Base-by-base conservation (phyloP, 768 basidiomycete genomes). In the Trametes cinnabarina region DNA sequence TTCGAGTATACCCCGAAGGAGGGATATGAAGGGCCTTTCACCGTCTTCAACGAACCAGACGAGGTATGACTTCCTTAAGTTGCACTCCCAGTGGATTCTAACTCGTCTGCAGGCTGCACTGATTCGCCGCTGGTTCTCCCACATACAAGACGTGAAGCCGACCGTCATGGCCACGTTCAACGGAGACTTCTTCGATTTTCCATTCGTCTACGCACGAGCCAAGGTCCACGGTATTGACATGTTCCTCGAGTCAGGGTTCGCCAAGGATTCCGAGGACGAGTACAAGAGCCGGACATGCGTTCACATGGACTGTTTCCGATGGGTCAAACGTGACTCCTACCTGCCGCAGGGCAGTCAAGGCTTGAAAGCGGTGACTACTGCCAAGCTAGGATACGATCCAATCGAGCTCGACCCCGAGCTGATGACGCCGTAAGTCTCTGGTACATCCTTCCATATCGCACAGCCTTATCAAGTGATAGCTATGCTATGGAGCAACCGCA, bases 111-210 rank as follows among this genome's bases (percentile, higher is more conserved):
- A 94, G 92, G 84, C 87, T 43, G 87, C 87, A 0, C 82, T 88
- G 2, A 91, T 98, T 57, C 82, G 74, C 44, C 84, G 88, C 9
- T 98, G 95, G 78, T 99, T 98, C 70, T 86, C 88, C 42, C 96
- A 98, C 69, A 90, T 98, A 19, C 90, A 90, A 71, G 90, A 94
- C 28, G 84, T 91, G 14, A 94, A 90, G 62, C 97, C 97, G 0
- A 99, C 97, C 0, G 94, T 99, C 35, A 94, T 98, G 71, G 95
- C 94, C 6, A 97, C 94, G 0, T 99, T 95, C 71, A 99, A 98
- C 84, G 97, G 97, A 20, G 96, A 99, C 74, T 94, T 93, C 67
- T 99, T 99, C 80, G 97, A 98, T 81, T 98, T 98, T 66, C 96
- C 97, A 0, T 98, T 98, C 74, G 85, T 99, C 8, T 87, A 84